Base-by-base conservation (phyloP, 768 basidiomycete genomes). In the Termitomyces sp. region DNA sequence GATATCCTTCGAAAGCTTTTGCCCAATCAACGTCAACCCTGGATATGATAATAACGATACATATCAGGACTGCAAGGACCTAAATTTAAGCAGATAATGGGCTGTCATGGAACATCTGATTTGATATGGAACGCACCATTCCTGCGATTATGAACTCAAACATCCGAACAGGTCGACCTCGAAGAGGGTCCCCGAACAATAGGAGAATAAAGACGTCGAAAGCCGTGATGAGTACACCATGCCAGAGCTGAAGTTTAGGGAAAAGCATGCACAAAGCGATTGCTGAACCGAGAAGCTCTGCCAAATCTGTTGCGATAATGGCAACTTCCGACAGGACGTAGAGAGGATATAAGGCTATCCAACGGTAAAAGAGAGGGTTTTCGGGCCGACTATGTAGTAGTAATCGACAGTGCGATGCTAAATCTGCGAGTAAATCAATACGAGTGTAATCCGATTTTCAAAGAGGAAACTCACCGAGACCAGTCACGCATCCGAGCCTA, bases 401-500 rank as follows among this genome's bases (percentile, higher is more conserved):
- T 28, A 87, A 69, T 6, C 89, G 83, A 65, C 80, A 85, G 58
- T 90, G 80, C 32, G 77, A 76, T 24, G 79, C 80, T 50, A 82
- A 66, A 65, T 82, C 79, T 81, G 61, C 20, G 14, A 16, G 47
- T 12, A 8, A 12, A 13, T 51, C 18, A 56, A n/a, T 26, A 49
- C 22, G 24, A 24, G 53, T 56, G 24, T 1, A 33, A 22, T 58
- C 32, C 33, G 51, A 44, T 54, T 54, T 24, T 30, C 18, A 44
- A 4, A 26, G 26, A 26, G 44, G 6, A 26, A 71, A 20, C 74
- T 68, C 70, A 89, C 90, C 88, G 20, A 90, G 77, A 7, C 90
- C 90, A 0, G 90, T 92, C 24, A 92, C 89, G 60, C 86, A 84
- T 26, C 95, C 95, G 2, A 98, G 74, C 61, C 88, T 80, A 46